Evolutionary conservation across 2,329 filamentous ascomycete genomes (phyloP).

Genomic region (Penicillium vulpinum): DNA sequence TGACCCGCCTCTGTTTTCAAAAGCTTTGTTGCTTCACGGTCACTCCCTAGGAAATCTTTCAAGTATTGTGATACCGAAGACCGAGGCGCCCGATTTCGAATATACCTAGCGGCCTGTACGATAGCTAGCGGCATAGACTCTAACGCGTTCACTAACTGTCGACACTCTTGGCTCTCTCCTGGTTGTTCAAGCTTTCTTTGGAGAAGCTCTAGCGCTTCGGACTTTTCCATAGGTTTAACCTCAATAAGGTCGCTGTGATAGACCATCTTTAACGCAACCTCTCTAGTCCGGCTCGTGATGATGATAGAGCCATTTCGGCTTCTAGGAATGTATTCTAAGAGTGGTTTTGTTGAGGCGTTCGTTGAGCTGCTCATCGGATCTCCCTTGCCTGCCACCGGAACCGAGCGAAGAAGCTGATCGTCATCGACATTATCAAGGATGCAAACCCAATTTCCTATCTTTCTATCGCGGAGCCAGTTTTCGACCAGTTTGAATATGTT

Average conservation of each 20-base stretch:
- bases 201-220: too few species aligned
- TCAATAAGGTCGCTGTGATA: neutral
- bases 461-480: neutral
- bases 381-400: neutral
- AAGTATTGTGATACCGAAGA: constrained; percentile 10
- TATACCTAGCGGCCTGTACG: constrained; percentile 25
- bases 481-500: neutral
- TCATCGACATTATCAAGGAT: neutral
- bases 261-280: neutral
- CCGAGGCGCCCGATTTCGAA: constrained; percentile 11
- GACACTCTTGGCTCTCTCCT: neutral
- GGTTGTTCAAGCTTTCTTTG: too few species aligned
- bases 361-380: neutral
- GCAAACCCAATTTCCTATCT: neutral
- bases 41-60: constrained; percentile 35
- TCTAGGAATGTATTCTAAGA: neutral
- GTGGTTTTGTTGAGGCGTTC: neutral
- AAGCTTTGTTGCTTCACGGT: constrained; percentile 28
- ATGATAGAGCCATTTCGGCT: neutral
- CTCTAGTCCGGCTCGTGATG: neutral
- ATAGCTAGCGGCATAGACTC: constrained; percentile 35
- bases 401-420: neutral
- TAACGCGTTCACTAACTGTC: constrained; percentile 9
- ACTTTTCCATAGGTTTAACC: neutral
- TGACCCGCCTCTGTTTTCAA: constrained; percentile 28